Conservation (phyloP, 768 basidiomycete species). For the Serendipita sp. region DNA sequence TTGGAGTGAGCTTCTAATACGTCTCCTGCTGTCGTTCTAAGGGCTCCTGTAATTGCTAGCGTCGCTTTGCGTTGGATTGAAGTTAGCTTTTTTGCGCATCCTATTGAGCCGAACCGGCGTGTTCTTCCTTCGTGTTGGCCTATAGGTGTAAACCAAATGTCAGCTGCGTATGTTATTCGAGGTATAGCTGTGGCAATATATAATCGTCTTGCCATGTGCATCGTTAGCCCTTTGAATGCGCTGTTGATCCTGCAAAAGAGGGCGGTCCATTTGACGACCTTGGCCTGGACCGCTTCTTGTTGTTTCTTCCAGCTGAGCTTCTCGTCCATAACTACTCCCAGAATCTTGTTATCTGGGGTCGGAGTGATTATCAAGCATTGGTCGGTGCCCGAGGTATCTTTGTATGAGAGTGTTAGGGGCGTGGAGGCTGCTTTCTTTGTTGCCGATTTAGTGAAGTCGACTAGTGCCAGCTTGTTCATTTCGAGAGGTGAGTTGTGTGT, state of each 20-base stretch:
- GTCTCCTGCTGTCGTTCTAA: conserved; percentile 10
- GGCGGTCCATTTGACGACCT: not conserved
- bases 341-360: conserved; percentile 12
- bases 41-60: conserved; percentile 12
- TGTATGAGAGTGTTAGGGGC: not conserved
- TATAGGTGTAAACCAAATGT: conserved; percentile 1
- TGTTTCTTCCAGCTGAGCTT: conserved; percentile 17
- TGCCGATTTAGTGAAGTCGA: conserved; percentile 14
- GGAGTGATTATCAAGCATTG: not conserved
- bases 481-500: conserved; percentile 20
- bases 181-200: conserved; percentile 14
- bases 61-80: conserved; percentile 13
- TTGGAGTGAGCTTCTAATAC: conserved; percentile 5
- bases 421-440: not conserved
- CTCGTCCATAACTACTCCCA: conserved; percentile 15
- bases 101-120: not conserved
- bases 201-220: conserved; percentile 2
- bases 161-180: conserved; percentile 14
- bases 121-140: accelerated
- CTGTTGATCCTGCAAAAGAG: conserved; percentile 2
- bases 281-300: conserved; percentile 3
- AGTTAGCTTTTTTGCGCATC: not conserved
- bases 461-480: conserved; percentile 18
- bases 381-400: not conserved
- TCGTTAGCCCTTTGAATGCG: conserved; percentile 2